Base-by-base conservation (phyloP, 805 yeast species). In the Saturnispora gosingensis region DNA sequence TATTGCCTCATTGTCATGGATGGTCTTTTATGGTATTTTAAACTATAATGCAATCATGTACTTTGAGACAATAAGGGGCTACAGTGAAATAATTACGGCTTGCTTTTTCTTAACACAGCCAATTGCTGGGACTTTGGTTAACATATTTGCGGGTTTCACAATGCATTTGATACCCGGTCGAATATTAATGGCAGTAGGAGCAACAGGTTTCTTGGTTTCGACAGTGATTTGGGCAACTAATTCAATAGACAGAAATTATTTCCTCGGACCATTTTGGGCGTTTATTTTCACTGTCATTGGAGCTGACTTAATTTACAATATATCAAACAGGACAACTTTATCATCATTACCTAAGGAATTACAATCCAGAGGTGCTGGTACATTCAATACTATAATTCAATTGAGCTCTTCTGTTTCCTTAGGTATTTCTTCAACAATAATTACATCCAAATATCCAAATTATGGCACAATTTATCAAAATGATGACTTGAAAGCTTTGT, bases 361-460 rank as follows among this genome's bases (percentile, higher is more conserved):
- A 22, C 78, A 74, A 53, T 68, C 75, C 45, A 59, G 75, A 13
- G 80, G 78, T 4, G 76, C 76, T 4, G 78, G 79, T 15, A 64
- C 75, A 3, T 75, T 75, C 56, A 75, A 73, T 54, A 75, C 78
- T 1, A 61, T 70, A 36, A 55, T 67, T 27, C 77, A 74, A 51
- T 53, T 76, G 28, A 62, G 74, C 40, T 64, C 71, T 0, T 61
- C 76, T 3, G 62, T 75, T 5, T 77, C 77, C 0, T 60, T 75
- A 5, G 74, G 76, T 24, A 55, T 73, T 1, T 62, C 74, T 1
- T 61, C 72, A 16, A 71, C 78, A 0, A 63, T 75, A 44, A 65
- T 72, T 18, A 53, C 66, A 16, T 59, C 73, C 3, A 64, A 60
- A 35, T 63, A 64, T 50, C 60, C 62, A 2, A 57, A 53, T 9